phyloP scores from a whole-genome alignment of 108 stramenopile species.

The Nitzschia inconspicua region DNA sequence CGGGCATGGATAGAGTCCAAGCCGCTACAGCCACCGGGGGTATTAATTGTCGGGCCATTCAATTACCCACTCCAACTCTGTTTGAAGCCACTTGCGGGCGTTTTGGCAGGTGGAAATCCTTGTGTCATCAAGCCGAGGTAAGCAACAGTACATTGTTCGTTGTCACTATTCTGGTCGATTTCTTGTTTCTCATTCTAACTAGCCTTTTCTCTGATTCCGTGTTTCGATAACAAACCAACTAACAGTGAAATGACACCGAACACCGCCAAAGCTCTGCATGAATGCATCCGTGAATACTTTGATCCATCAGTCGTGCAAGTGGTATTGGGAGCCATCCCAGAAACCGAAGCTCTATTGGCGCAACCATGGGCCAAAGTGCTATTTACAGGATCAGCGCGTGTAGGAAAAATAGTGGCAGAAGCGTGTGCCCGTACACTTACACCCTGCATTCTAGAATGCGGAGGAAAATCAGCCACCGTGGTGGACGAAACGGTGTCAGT shows the following conservation, averaged over 20 bases:
- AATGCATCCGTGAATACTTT: constrained; percentile 55
- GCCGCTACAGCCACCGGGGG: constrained; percentile 36
- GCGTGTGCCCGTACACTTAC: constrained; percentile 85
- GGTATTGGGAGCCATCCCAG: constrained; percentile 65
- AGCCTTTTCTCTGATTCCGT: constrained; percentile 12
- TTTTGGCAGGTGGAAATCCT: constrained; percentile 85
- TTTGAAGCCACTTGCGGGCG: constrained; percentile 56
- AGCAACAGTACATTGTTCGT: no score
- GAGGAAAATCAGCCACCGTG: constrained; percentile 83
- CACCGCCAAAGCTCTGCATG: constrained; percentile 36
- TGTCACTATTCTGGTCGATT: no score
- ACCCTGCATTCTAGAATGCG: constrained; percentile 87
- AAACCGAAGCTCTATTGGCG: constrained; percentile 55
- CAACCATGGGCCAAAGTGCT: constrained; percentile 72
- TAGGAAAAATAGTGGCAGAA: constrained; percentile 63
- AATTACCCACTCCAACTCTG: constrained; percentile 78
- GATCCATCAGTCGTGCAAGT: constrained; percentile 53
- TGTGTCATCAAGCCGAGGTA: constrained; percentile 77
- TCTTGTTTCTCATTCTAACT: neutral
- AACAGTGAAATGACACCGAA: constrained; percentile 57
- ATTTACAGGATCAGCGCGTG: constrained; percentile 82
- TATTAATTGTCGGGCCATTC: constrained; percentile 75
- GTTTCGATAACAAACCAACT: constrained; percentile 3
- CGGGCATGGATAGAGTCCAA: constrained; percentile 15
- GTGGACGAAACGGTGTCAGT: constrained; percentile 56